Percentiles rank a stretch among this genome's conserved stretches.
Conservation (phyloP, 495 filamentous ascomycete genomes). For the Penicillium nucicola region DNA sequence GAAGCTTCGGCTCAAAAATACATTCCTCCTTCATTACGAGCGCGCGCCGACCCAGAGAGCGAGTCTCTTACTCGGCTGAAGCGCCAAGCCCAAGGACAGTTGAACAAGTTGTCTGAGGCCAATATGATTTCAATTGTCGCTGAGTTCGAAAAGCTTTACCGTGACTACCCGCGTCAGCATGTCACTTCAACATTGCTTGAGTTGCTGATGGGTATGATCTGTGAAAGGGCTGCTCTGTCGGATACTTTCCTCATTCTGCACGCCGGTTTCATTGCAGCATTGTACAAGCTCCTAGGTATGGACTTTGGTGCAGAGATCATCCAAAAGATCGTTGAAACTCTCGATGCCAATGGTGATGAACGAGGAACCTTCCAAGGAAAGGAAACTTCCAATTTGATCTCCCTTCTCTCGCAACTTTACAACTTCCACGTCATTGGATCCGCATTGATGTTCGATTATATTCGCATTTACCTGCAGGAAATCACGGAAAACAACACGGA, state of each 20-base stretch:
- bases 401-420: constrained; percentile 82
- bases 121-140: constrained; percentile 77
- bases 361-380: constrained; percentile 54
- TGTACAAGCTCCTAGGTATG: constrained; percentile 81
- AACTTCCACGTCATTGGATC: constrained; percentile 85
- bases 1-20: constrained; percentile 58
- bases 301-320: constrained; percentile 86
- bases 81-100: constrained; percentile 78
- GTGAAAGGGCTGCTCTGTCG: constrained; percentile 69
- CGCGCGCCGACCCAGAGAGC: constrained; percentile 54
- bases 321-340: constrained; percentile 69
- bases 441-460: constrained; percentile 83
- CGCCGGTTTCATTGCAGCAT: constrained; percentile 82
- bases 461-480: constrained; percentile 68
- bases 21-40: constrained; percentile 81
- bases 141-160: constrained; percentile 80
- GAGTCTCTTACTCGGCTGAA: constrained; percentile 68
- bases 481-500: constrained; percentile 91
- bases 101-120: constrained; percentile 90
- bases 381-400: constrained; percentile 73
- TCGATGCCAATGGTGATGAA: constrained; percentile 46
- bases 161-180: constrained; percentile 72
- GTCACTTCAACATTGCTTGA: constrained; percentile 76
- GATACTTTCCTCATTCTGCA: constrained; percentile 90
- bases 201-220: constrained; percentile 69